Base-by-base conservation (phyloP, 2,329 filamentous ascomycete genomes). In the Claviceps cyperi region DNA sequence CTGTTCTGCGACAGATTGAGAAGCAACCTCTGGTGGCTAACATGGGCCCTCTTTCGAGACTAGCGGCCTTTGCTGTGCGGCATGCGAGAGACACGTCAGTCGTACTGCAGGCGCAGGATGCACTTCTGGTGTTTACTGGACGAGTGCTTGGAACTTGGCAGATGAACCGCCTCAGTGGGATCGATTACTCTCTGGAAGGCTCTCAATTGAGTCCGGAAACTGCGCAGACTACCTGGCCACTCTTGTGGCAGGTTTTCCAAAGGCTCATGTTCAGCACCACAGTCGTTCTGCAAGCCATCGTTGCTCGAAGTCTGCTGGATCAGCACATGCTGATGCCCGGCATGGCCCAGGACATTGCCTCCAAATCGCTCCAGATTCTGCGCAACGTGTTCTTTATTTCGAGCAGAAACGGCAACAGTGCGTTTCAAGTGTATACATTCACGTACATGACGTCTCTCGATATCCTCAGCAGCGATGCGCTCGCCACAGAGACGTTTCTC, bases 351-450 rank as follows among this genome's bases (percentile, higher is more conserved):
- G 68, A 71, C 14, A 69, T 92, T 15, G 86, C 86, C 5, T 71
- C 79, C 44, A 85, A 85, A 62, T 78, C 82, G 1, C 73, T 95
- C 15, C 80, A 84, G 53, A 80, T 79, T 13, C 75, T 95, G 11
- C 81, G 87, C 28, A 84, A 86, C 58, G 69, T 94, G 19, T 87
- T 82, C 65, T 95, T 95, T 63, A 80, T 95, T 54, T 87, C 86
- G 0, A 82, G 81, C 14, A 77, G 86, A 39, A 76, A 86, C 50
- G 83, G 84, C 19, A 81, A 83, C 50, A 78, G 77, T 53, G 76
- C 80, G 1, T 94, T 94, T 59, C 86, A 90, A 49, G 84, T 87
- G 51, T 91, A 94, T 64, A 81, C 77, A 1, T 95, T 95, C 61
- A 83, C 87, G 24, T 88, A 89, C 58, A 74, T 94, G 21, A 81